Evolutionary conservation across 345 rosid species (phyloP).

Genomic region (Melaleuca alternifolia): DNA sequence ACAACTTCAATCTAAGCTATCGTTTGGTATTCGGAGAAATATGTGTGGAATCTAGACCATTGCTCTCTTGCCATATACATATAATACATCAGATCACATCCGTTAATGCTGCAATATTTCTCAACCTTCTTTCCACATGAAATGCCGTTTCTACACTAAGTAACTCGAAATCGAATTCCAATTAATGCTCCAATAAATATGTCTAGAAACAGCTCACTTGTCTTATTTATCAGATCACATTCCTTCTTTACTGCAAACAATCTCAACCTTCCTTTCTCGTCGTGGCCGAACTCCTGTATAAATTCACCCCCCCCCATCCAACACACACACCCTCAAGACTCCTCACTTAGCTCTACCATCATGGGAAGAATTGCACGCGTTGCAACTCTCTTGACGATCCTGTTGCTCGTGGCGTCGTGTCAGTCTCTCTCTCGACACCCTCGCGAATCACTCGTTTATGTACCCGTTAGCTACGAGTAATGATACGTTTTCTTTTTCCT

Average conservation of each 20-base stretch:
- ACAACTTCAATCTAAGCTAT: background rate
- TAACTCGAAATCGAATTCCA: too few relatives aligned
- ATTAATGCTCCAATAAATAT: background rate
- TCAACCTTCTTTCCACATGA: too few relatives aligned
- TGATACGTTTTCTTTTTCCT: background rate
- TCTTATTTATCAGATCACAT: background rate
- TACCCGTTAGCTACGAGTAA: background rate
- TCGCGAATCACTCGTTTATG: background rate
- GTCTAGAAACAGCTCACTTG: background rate
- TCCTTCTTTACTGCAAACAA: background rate
- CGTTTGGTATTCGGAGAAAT: background rate
- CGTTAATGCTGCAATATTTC: background rate
- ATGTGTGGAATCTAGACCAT: background rate
- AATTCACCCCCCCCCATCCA: background rate
- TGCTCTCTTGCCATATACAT: background rate
- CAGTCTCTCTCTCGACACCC: background rate
- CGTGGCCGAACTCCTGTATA: background rate
- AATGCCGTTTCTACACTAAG: too few relatives aligned
- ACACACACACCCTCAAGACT: background rate
- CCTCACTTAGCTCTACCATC: background rate
- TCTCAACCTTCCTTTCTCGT: background rate
- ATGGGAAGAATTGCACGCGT: background rate
- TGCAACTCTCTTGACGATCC: background rate
- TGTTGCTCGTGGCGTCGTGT: background rate
- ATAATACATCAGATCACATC: background rate